Evolutionary conservation across 805 yeast species (phyloP).

Genomic region (Metschnikowia vanudenii): DNA sequence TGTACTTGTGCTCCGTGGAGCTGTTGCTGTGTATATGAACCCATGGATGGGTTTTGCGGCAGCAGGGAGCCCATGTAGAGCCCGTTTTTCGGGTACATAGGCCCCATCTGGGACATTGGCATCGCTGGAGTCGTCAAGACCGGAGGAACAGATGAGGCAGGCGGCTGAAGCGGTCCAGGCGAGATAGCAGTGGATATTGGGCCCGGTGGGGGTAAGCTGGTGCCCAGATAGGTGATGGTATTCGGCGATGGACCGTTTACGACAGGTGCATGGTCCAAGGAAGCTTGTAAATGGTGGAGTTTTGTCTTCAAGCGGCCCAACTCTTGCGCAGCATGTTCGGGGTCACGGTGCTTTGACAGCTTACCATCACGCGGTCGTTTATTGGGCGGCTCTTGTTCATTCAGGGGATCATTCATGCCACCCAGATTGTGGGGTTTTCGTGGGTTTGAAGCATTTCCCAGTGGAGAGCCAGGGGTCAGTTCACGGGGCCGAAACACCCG

Average conservation of each 20-base stretch:
- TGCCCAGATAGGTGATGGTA: neutral
- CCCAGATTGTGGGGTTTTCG: neutral
- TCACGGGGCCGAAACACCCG: neutral
- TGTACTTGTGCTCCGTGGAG: neutral
- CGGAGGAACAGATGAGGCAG: neutral
- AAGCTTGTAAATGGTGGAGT: constrained; percentile 1
- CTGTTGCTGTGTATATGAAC: neutral
- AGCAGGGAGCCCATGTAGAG: neutral
- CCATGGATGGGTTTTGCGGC: neutral
- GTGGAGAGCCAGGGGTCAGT: neutral
- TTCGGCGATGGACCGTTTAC: neutral
- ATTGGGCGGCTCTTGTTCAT: neutral
- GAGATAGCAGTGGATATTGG: neutral
- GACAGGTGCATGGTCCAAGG: neutral
- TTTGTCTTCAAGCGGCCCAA: neutral
- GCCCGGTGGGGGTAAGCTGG: neutral
- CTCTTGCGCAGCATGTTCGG: neutral
- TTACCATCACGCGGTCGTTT: neutral
- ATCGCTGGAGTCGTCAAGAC: neutral
- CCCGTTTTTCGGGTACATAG: neutral
- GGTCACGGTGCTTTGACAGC: neutral
- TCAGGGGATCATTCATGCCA: neutral
- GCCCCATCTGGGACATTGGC: neutral
- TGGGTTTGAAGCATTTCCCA: neutral
- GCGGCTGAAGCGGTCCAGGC: neutral